Percentiles rank a stretch among this genome's conserved stretches.
Evolutionary conservation across 192 early-diverging fungal genomes (phyloP).

Genomic region (Helicostylum pulchrum): DNA sequence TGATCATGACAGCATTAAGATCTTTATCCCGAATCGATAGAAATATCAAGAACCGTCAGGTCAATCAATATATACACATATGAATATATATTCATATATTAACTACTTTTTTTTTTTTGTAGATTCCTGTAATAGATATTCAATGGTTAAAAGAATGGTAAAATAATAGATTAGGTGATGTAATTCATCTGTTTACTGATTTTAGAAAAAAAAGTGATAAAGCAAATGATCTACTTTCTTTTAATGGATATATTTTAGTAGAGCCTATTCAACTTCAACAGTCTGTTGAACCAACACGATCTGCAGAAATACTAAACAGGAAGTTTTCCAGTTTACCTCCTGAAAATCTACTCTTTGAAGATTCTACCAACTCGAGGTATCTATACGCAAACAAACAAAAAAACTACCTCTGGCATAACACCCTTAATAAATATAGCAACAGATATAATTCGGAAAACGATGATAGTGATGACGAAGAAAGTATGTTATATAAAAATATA

Average conservation of each 20-base stretch:
- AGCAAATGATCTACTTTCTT: neutral
- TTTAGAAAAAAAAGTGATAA: neutral
- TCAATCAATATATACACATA: neutral
- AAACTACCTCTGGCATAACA: no score
- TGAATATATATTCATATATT: neutral
- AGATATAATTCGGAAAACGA: neutral
- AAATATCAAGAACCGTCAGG: neutral
- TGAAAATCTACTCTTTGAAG: no score
- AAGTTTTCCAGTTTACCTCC: no score
- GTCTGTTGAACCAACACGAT: no score
- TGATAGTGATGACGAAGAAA: neutral
- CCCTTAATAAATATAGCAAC: neutral
- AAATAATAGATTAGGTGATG: neutral
- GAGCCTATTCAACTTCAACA: no score
- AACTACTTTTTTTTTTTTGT: neutral
- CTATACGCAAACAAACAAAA: no score
- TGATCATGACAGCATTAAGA: constrained; percentile 21
- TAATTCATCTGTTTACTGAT: neutral
- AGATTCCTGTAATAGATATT: constrained; percentile 15
- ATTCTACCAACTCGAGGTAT: no score
- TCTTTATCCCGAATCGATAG: constrained; percentile 11
- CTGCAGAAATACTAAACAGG: no score
- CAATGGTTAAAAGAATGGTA: constrained; percentile 23
- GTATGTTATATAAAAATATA: neutral
- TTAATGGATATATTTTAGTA: no score